These are phyloP conservation scores for Tetrastigma voinierianum DNA, from an alignment of 164 flowering plant genomes.

Conservation along the genomic window DNA sequence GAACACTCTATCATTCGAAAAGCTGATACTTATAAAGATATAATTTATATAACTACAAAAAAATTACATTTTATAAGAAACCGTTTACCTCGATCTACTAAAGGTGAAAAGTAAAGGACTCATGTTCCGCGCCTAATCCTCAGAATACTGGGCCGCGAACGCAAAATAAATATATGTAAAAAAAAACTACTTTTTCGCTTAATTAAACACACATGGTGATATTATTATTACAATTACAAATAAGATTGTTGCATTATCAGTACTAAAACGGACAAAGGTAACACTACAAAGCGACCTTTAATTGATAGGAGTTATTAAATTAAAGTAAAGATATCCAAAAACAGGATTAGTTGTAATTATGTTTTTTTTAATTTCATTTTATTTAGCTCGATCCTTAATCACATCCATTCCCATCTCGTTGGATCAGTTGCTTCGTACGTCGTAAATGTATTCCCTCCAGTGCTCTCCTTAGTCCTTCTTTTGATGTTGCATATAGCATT, in stretches of 20 bases:
- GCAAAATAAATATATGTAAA: too few relatives aligned
- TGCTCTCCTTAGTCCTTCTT: slow-evolving; percentile 80
- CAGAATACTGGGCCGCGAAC: too few relatives aligned
- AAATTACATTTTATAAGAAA: too few relatives aligned
- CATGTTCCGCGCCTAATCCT: too few relatives aligned
- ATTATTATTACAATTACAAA: slow-evolving; percentile 14
- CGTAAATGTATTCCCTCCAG: slow-evolving; percentile 85
- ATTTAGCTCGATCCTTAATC: slow-evolving; percentile 72
- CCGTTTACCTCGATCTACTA: too few relatives aligned
- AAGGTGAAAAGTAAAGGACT: too few relatives aligned
- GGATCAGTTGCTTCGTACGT: slow-evolving; percentile 96
- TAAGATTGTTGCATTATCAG: slow-evolving; percentile 19
- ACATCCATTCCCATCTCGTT: slow-evolving; percentile 93
- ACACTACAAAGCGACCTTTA: slow-evolving; percentile 5
- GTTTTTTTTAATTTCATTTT: slow-evolving; percentile 6
- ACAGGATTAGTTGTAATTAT: neutral
- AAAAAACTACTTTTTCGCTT: neutral
- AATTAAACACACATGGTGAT: neutral
- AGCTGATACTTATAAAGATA: too few relatives aligned
- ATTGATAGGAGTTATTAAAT: slow-evolving; percentile 17
- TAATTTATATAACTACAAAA: too few relatives aligned
- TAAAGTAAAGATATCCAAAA: slow-evolving; percentile 9
- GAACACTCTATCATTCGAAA: too few relatives aligned
- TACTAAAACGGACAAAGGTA: neutral
- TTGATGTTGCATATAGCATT: slow-evolving; percentile 88